Base-by-base conservation (phyloP, 306 rosid species). In the Malus fusca region DNA sequence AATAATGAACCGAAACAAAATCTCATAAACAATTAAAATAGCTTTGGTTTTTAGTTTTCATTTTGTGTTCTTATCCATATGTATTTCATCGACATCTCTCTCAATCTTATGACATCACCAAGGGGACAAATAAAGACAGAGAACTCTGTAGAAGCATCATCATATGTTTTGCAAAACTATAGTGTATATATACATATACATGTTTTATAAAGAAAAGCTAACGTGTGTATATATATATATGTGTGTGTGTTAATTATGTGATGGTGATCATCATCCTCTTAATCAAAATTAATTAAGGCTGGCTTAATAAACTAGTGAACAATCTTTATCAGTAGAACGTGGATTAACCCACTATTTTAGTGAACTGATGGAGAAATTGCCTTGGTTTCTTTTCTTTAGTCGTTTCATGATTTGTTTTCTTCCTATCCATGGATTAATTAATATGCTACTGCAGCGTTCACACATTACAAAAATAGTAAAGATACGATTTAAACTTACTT, bases 291-390 rank as follows among this genome's bases (percentile, higher is more conserved):
- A 33, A 35, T 59, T 53, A 71, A 55, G 75, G 7, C 15, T 3
- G n/a, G 28, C 51, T 60, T 71, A 37, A 11, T 40, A 72, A 23
- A 62, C 22, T 72, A 58, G 66, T 72, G 55, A 56, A 35, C 75
- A 33, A 72, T 72, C 75, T 72, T 33, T 56, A 37, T 56, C 76
- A 58, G 66, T 58, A 37, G 18, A 23, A 72, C 55, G 53, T 72
- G 37, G 67, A 72, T 72, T 58, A 42, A 42, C 51, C 55, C 21
- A 58, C 53, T 13, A 71, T n/a, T 19, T 48, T 70, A 70, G 74
- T 51, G 51, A 48, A 25, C 28, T 52, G 43, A 51, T 19, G 61
- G 43, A 48, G 60, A 70, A 51, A 26, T 69, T 48, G 60, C 42
- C 37, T 33, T 46, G 8, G 48, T 8, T n/a, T 48, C 15, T 69